Evolutionary conservation across 192 early-diverging fungal species (phyloP).

Genomic region (Ambispora gerdemannii): DNA sequence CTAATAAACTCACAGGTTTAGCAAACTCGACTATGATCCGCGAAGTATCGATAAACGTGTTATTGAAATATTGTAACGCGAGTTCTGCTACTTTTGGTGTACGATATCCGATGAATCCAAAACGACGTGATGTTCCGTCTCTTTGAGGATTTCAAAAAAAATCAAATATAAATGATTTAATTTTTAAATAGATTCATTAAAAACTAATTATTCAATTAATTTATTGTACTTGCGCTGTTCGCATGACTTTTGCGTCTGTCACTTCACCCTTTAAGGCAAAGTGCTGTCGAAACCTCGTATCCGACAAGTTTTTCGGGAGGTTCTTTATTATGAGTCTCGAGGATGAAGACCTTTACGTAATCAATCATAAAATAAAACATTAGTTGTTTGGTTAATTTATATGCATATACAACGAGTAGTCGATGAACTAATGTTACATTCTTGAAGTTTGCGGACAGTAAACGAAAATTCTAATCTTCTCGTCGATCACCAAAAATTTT

Average conservation of each 20-base stretch:
- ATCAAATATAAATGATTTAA: not conserved
- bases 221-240: constrained; percentile 60
- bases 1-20: constrained; percentile 57
- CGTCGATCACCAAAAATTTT: no score
- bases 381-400: no score
- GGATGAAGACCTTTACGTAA: no score
- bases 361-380: no score
- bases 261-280: constrained; percentile 82
- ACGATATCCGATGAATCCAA: constrained; percentile 91
- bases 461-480: no score
- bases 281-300: constrained; percentile 82
- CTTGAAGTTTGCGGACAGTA: no score
- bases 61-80: constrained; percentile 83
- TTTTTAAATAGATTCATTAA: not conserved
- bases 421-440: no score
- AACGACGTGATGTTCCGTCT: constrained; percentile 76
- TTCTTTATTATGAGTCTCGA: constrained; percentile 92
- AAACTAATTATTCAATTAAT: not conserved
- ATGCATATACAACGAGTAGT: no score
- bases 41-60: constrained; percentile 89
- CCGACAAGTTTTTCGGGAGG: constrained; percentile 86
- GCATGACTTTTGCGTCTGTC: constrained; percentile 89
- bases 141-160: constrained; percentile 38
- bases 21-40: constrained; percentile 84
- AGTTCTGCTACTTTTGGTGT: constrained; percentile 81